These are phyloP conservation scores for Zychaea mexicana DNA, from an alignment of 371 early-diverging fungal genomes.

Conservation along the genomic window DNA sequence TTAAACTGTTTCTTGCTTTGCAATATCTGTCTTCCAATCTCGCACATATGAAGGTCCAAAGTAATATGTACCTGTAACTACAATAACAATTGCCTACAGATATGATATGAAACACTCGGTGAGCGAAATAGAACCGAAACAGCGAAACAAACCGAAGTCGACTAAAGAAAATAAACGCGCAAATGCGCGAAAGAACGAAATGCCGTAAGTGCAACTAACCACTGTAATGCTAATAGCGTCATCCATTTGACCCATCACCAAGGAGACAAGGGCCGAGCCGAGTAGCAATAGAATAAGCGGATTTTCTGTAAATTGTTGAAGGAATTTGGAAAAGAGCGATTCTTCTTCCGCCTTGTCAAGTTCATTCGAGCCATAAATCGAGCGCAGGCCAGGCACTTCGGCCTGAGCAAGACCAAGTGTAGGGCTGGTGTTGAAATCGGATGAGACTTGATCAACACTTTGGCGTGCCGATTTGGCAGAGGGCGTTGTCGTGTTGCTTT, in stretches of 20 bases:
- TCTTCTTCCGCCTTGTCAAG: slow-evolving; percentile 51
- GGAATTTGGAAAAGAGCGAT: slow-evolving; percentile 41
- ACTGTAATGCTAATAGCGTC: slow-evolving; percentile 94
- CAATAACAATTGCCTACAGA: slow-evolving; percentile 81
- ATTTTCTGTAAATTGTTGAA: slow-evolving; percentile 56
- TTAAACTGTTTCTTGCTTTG: not conserved
- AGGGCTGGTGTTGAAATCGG: slow-evolving; percentile 54
- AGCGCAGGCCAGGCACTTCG: slow-evolving; percentile 57
- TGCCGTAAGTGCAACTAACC: slow-evolving; percentile 54
- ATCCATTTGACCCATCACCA: slow-evolving; percentile 86
- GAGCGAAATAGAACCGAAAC: no score
- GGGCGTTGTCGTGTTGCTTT: slow-evolving; percentile 40
- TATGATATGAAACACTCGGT: no score
- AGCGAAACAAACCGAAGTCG: no score
- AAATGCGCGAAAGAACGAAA: not conserved
- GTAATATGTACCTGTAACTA: slow-evolving; percentile 70
- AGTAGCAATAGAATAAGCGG: slow-evolving; percentile 88
- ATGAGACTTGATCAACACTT: slow-evolving; percentile 52
- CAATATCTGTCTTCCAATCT: no score
- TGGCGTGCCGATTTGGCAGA: slow-evolving; percentile 67
- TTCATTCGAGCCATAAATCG: slow-evolving; percentile 61
- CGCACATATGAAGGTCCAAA: no score
- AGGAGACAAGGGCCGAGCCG: slow-evolving; percentile 84
- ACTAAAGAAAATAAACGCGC: not conserved
- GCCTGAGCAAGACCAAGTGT: slow-evolving; percentile 52